Conservation (phyloP, 345 rosid species). For the Gossypium stocksii region DNA sequence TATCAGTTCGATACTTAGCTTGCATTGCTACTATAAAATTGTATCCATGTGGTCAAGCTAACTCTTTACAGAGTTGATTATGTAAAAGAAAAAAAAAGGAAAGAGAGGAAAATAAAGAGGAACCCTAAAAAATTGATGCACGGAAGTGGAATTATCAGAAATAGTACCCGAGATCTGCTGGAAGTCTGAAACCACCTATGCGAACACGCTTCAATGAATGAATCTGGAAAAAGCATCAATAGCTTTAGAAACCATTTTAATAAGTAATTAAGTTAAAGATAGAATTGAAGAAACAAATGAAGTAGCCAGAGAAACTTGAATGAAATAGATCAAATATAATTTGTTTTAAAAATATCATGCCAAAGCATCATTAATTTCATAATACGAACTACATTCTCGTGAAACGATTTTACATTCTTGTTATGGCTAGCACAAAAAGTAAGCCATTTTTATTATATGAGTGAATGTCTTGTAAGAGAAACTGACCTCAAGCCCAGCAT, state of each 20-base stretch:
- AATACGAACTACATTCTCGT: background rate
- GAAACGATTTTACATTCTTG: background rate
- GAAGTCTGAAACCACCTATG: constrained; percentile 90
- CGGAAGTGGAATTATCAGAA: background rate
- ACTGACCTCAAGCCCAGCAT: constrained; percentile 91
- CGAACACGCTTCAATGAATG: constrained; percentile 72
- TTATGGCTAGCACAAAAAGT: background rate
- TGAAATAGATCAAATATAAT: background rate
- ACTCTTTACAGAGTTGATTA: background rate
- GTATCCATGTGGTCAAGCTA: background rate
- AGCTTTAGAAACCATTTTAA: background rate
- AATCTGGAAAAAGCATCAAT: constrained; percentile 41
- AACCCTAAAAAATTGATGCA: background rate
- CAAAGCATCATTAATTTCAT: background rate
- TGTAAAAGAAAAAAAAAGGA: background rate
- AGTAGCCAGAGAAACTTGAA: background rate
- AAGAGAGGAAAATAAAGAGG: background rate
- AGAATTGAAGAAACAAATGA: background rate
- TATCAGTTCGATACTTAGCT: background rate
- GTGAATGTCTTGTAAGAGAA: constrained; percentile 18
- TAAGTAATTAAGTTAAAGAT: background rate
- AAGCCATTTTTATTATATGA: background rate
- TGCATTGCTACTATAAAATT: background rate
- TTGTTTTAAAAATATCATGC: background rate
- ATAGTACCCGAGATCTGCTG: constrained; percentile 82